Evolutionary conservation across 2,329 filamentous ascomycete species (phyloP).

Genomic region (Triangularia setosa): DNA sequence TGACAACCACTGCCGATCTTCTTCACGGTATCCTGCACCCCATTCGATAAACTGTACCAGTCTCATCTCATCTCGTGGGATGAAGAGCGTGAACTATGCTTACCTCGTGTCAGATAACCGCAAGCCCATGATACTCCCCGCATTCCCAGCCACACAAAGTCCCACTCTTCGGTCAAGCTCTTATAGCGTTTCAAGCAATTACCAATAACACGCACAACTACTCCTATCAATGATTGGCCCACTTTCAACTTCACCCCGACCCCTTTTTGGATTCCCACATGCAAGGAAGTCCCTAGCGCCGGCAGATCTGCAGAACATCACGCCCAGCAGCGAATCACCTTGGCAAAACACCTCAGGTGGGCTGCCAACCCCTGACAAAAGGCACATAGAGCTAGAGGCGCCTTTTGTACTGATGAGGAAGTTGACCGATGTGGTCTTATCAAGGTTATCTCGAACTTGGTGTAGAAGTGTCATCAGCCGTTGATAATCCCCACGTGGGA

Average conservation of each 20-base stretch:
- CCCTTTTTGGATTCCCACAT: neutral
- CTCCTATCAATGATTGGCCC: neutral
- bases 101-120: neutral
- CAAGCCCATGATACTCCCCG: neutral
- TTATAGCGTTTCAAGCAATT: neutral
- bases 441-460: neutral
- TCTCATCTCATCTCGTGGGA: neutral
- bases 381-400: neutral
- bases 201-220: neutral
- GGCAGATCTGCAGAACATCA: slow-evolving; percentile 4
- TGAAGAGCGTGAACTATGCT: neutral
- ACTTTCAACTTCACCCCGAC: neutral
- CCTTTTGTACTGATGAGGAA: neutral
- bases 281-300: neutral
- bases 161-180: neutral
- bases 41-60: neutral
- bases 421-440: neutral
- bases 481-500: neutral
- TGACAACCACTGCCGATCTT: neutral
- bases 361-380: neutral
- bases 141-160: neutral
- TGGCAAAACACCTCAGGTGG: neutral
- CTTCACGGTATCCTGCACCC: neutral
- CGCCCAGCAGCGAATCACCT: neutral
- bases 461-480: neutral